Conservation (phyloP, 75 land plant species). For the Larix kaempferi region DNA sequence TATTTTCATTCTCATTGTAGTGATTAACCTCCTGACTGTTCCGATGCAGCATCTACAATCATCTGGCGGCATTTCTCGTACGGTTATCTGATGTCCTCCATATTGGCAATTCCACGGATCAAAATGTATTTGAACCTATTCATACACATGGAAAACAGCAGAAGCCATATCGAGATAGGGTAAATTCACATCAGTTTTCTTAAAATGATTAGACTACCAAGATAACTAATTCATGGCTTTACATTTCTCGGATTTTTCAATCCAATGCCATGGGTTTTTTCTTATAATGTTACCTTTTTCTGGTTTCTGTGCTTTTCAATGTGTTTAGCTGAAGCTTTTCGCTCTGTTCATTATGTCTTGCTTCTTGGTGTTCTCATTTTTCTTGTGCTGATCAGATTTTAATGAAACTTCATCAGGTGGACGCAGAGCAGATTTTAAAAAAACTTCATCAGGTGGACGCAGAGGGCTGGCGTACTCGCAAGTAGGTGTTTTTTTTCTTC, state of each 20-base stretch:
- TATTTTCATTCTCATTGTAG: not conserved
- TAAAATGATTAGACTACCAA: too few relatives aligned
- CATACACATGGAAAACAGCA: not conserved
- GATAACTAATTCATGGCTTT: not conserved
- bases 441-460: conserved; percentile 1
- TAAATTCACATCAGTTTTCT: not conserved
- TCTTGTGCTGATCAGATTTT: not conserved
- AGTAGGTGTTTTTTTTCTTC: not conserved
- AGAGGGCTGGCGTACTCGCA: not conserved
- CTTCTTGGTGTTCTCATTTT: not conserved
- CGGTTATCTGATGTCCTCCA: conserved; percentile 1
- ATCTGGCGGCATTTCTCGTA: conserved; percentile 6
- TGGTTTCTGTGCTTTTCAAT: not conserved
- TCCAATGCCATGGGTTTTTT: not conserved
- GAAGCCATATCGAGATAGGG: not conserved
- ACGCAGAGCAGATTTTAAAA: not conserved
- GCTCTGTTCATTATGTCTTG: not conserved
- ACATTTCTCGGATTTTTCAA: not conserved
- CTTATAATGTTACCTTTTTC: not conserved
- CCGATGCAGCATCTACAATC: conserved; percentile 7
- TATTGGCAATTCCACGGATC: not conserved
- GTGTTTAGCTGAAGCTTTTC: not conserved
- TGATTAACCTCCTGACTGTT: not conserved
- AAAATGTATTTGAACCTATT: not conserved
- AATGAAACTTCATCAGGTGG: conserved; percentile 2